These are phyloP conservation scores for Cornus controversa DNA, from an alignment of 148 eudicot species.

Conservation along the genomic window DNA sequence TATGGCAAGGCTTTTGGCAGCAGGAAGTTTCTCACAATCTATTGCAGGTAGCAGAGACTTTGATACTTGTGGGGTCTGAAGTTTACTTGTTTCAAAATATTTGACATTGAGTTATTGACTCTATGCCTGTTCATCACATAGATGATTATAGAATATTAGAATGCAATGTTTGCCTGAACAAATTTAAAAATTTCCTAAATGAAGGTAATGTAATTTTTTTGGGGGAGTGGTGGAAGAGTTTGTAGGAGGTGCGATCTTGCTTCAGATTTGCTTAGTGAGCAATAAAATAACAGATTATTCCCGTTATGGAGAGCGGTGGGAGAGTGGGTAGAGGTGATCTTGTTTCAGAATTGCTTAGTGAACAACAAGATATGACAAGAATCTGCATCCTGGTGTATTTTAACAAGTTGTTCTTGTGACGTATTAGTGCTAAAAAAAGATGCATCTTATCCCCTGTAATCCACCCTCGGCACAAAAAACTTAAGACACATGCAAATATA, in stretches of 20 bases:
- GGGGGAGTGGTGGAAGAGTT: not conserved
- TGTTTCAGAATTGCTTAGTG: not conserved
- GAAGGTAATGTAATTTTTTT: not conserved
- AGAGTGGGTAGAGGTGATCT: not conserved
- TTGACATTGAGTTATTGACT: not conserved
- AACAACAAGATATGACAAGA: not conserved
- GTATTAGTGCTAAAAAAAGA: not conserved
- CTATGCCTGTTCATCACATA: not conserved
- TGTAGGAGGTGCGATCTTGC: not conserved
- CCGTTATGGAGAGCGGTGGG: not conserved
- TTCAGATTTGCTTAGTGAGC: constrained; percentile 4
- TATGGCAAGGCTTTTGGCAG: constrained; percentile 53
- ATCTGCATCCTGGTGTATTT: not conserved
- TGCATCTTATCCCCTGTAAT: not conserved
- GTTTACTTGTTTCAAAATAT: not conserved
- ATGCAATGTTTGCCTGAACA: too few species aligned
- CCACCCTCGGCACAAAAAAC: not conserved
- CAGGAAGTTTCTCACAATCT: constrained; percentile 43
- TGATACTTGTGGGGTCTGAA: not conserved
- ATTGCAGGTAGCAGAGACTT: constrained; percentile 38
- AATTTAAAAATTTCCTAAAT: too few species aligned
- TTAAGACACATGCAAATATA: not conserved
- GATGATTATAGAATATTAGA: not conserved
- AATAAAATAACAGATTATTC: not conserved
- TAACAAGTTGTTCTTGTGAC: not conserved